phyloP scores from a whole-genome alignment of 306 rosid genomes.

The Cucurbita argyrosperma region DNA sequence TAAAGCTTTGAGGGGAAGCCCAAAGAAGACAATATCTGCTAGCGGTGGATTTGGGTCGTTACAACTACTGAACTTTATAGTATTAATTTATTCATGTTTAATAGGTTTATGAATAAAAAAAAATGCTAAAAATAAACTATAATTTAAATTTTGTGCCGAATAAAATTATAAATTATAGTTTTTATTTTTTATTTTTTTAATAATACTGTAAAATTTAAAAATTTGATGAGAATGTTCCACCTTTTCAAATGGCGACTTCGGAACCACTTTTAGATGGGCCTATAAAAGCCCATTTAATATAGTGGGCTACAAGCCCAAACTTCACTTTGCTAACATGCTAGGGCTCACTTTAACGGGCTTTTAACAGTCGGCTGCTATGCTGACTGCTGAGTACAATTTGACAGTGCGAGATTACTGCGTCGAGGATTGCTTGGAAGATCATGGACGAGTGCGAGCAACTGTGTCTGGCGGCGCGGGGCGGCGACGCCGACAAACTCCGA shows the following conservation, averaged over 20 bases:
- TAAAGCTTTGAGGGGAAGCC: too few species aligned
- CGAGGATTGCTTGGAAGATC: background rate
- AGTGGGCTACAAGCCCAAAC: background rate
- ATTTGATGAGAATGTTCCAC: background rate
- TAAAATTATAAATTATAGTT: too few species aligned
- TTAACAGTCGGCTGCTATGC: background rate
- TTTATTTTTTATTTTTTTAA: too few species aligned
- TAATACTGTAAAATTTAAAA: too few species aligned
- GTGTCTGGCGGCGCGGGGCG: slow-evolving; percentile 55
- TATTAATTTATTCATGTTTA: too few species aligned
- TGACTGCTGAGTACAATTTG: background rate
- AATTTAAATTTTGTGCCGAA: too few species aligned
- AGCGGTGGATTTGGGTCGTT: too few species aligned
- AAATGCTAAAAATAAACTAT: too few species aligned
- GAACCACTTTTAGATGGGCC: background rate
- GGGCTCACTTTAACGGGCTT: background rate
- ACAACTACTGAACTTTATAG: too few species aligned
- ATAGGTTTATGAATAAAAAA: too few species aligned
- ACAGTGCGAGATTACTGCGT: background rate
- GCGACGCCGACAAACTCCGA: slow-evolving; percentile 36
- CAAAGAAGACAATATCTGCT: too few species aligned
- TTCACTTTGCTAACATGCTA: background rate
- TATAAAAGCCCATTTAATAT: background rate
- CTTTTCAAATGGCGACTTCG: background rate
- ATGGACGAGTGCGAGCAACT: slow-evolving; percentile 41